Base-by-base conservation (phyloP, 1,284 basidiomycete species). In the Stereum hirsutum region DNA sequence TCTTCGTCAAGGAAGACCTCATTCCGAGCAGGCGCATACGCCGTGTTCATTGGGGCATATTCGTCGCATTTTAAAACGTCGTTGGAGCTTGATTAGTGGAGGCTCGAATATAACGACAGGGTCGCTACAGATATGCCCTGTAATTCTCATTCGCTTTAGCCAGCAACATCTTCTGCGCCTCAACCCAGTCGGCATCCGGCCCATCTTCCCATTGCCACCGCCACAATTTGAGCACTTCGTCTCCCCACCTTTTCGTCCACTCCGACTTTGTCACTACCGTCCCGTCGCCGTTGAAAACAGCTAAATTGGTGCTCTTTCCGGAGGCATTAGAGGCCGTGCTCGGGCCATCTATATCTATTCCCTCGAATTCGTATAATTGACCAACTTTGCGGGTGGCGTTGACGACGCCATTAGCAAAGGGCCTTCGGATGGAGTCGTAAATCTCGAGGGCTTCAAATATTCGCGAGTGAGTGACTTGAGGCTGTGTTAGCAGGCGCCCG, bases 341-440 rank as follows among this genome's bases (percentile, higher is more conserved):
- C 31, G 31, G n/a, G 17, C 35, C 14, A 31, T 31, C 28, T 5
- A 12, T 15, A 31, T 4, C 28, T 14, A 6, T 8, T 17, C 43
- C 30, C 38, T 47, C 43, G 46, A 57, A 55, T 44, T 57, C 53
- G 44, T 52, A 57, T 48, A 56, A 49, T 1, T 49, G 46, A 11
- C 53, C 54, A 3, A 49, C 49, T 17, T 45, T 44, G 17, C 48
- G 42, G 10, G 51, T 37, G 19, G 49, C 20, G 5, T 40, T 41
- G 26, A 42, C 41, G 20, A 36, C 27, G 1, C 19, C 19, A 6
- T 35, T 49, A 45, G 55, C 54, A 30, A 56, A 55, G 14, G 58
- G 53, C 5, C 60, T 52, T n/a, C 62, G 57, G 32, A 63, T 33
- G 14, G 52, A 41, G 30, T 66, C 56, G 40, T 64, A 67, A 2